phyloP scores from a whole-genome alignment of 768 basidiomycete genomes.

The Tricholoma hemisulphureum region DNA sequence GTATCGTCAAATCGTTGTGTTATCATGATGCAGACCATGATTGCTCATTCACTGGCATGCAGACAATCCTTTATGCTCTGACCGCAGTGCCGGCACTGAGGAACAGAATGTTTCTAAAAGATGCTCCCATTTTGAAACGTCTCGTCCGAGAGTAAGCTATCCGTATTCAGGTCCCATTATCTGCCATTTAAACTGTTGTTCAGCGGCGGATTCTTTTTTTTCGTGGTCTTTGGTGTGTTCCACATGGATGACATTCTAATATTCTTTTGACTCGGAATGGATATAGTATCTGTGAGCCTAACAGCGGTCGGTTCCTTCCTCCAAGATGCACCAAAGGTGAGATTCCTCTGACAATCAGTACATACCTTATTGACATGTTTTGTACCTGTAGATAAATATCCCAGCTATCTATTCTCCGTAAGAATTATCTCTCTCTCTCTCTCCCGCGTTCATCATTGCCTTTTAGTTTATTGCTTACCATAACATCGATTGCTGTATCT shows the following conservation, averaged over 20 bases:
- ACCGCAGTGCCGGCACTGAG: constrained; percentile 34
- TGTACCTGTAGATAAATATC: constrained; percentile 35
- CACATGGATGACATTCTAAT: no score
- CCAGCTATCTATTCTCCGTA: constrained; percentile 38
- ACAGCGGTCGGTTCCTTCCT: constrained; percentile 35
- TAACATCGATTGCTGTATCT: constrained; percentile 30
- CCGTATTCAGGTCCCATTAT: background rate
- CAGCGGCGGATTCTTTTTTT: constrained; percentile 43
- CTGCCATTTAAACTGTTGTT: background rate
- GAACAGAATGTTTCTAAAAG: constrained; percentile 30
- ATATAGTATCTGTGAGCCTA: constrained; percentile 31
- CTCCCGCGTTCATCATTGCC: background rate
- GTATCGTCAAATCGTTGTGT: constrained; percentile 3
- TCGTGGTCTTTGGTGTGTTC: constrained; percentile 37
- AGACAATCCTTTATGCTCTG: constrained; percentile 37
- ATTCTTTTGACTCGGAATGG: background rate
- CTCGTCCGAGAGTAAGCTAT: constrained; percentile 39
- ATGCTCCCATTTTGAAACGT: constrained; percentile 33
- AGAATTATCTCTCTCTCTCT: background rate
- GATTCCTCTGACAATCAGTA: background rate
- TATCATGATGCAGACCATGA: background rate
- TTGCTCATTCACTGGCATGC: no score
- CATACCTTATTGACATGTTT: background rate
- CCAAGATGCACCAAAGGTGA: constrained; percentile 26
- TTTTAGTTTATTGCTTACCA: constrained; percentile 24